Evolutionary conservation across 2,329 filamentous ascomycete genomes (phyloP).

Genomic region (Microdochium trichocladiopsis): DNA sequence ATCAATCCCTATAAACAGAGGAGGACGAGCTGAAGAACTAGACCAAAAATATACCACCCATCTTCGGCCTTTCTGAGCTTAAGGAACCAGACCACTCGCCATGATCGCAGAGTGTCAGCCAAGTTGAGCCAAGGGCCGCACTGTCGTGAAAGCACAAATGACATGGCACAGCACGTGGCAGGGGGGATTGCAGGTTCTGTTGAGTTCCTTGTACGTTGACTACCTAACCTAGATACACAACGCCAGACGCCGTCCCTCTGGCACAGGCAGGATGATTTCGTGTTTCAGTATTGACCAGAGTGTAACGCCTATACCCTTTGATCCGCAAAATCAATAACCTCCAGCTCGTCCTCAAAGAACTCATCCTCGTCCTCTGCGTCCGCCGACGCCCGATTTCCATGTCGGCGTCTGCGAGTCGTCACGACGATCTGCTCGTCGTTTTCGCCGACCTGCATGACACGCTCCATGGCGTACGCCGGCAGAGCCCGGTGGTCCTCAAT

Average conservation of each 20-base stretch:
- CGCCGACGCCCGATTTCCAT: constrained; percentile 35
- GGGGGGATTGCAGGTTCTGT: too few species aligned
- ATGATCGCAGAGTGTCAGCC: too few species aligned
- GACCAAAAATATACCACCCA: too few species aligned
- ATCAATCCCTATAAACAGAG: too few species aligned
- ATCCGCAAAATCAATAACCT: constrained; percentile 82
- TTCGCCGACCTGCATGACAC: constrained; percentile 48
- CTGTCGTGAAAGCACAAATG: too few species aligned
- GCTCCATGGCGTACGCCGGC: constrained; percentile 58
- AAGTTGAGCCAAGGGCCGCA: too few species aligned
- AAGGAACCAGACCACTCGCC: too few species aligned
- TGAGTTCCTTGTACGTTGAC: constrained; percentile 2
- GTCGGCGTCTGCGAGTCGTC: constrained; percentile 67
- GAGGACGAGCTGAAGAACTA: too few species aligned
- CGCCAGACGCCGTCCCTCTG: too few species aligned
- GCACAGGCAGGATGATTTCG: constrained; percentile 1
- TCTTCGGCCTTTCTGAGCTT: too few species aligned
- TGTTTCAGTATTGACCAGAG: not conserved
- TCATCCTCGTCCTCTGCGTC: constrained; percentile 55
- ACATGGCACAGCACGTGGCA: too few species aligned
- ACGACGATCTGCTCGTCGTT: constrained; percentile 74
- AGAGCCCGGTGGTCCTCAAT: constrained; percentile 52
- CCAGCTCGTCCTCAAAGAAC: constrained; percentile 90
- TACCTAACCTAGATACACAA: too few species aligned
- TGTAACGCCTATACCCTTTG: constrained; percentile 46